Evolutionary conservation across 257 asterid species (phyloP).

Genomic region (Ajuga chamaepitys): DNA sequence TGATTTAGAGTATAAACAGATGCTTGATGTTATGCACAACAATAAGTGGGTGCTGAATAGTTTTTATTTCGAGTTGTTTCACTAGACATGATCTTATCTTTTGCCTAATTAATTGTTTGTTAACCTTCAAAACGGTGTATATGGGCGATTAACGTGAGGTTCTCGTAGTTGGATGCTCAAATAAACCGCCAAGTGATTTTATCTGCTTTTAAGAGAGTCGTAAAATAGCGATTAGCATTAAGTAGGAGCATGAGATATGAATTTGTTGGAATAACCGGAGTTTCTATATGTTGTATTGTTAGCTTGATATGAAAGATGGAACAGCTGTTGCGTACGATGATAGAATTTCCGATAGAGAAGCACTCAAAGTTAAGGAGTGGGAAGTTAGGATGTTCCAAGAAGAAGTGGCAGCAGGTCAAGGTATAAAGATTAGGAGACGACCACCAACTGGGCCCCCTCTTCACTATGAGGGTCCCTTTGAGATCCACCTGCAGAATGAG

Average conservation of each 20-base stretch:
- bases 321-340: constrained; percentile 24
- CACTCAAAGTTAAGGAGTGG: constrained; percentile 67
- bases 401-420: constrained; percentile 79
- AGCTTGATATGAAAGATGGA: constrained; percentile 46
- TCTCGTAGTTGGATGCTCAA: background rate
- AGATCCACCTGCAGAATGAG: constrained; percentile 52
- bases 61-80: background rate
- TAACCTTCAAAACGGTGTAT: background rate
- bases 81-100: background rate
- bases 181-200: background rate
- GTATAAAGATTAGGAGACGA: constrained; percentile 77
- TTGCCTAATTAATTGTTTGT: background rate
- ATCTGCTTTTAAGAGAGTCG: background rate
- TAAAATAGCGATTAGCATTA: background rate
- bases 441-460: constrained; percentile 71
- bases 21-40: background rate
- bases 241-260: background rate
- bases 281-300: background rate
- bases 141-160: background rate
- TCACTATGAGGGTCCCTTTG: constrained; percentile 85
- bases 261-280: background rate
- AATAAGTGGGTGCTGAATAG: background rate
- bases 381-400: constrained; percentile 71
- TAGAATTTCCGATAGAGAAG: constrained; percentile 45
- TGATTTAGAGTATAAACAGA: background rate